phyloP scores from a whole-genome alignment of 1,284 basidiomycete species.

The Wallemia mellicola region DNA sequence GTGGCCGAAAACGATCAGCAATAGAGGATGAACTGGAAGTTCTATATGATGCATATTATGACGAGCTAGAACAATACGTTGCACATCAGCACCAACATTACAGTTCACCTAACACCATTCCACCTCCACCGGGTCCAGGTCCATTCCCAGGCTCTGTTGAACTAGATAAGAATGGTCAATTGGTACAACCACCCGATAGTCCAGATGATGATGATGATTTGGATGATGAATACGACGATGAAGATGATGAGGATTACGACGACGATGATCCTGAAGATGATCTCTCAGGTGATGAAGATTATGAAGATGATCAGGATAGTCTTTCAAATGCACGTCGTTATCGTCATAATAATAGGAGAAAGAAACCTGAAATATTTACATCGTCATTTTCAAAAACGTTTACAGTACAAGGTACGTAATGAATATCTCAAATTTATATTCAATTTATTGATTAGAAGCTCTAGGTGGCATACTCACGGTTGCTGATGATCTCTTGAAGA shows the following conservation, averaged over 20 bases:
- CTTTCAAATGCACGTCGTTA: neutral
- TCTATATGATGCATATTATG: slow-evolving; percentile 98
- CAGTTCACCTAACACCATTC: slow-evolving; percentile 48
- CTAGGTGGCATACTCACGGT: slow-evolving; percentile 87
- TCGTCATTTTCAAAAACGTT: neutral
- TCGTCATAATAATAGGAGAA: neutral
- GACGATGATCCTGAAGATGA: slow-evolving; percentile 13
- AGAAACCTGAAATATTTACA: neutral
- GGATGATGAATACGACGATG: slow-evolving; percentile 31
- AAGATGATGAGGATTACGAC: slow-evolving; percentile 27
- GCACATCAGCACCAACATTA: slow-evolving; percentile 84
- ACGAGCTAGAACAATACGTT: slow-evolving; percentile 95
- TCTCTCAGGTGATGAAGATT: slow-evolving; percentile 24
- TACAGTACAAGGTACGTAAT: neutral
- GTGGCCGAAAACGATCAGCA: slow-evolving; percentile 83
- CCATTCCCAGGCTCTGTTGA: slow-evolving; percentile 95
- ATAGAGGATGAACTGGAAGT: slow-evolving; percentile 98
- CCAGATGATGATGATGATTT: slow-evolving; percentile 33
- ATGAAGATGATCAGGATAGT: slow-evolving; percentile 19
- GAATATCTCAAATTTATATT: slow-evolving; percentile 1
- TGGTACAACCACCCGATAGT: slow-evolving; percentile 33
- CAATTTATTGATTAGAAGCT: slow-evolving; percentile 17
- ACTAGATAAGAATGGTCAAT: slow-evolving; percentile 61
- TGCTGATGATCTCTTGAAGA: slow-evolving; percentile 89
- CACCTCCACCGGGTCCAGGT: slow-evolving; percentile 77